Base-by-base conservation (phyloP, 192 early-diverging fungal genomes). In the Gigaspora rosea region DNA sequence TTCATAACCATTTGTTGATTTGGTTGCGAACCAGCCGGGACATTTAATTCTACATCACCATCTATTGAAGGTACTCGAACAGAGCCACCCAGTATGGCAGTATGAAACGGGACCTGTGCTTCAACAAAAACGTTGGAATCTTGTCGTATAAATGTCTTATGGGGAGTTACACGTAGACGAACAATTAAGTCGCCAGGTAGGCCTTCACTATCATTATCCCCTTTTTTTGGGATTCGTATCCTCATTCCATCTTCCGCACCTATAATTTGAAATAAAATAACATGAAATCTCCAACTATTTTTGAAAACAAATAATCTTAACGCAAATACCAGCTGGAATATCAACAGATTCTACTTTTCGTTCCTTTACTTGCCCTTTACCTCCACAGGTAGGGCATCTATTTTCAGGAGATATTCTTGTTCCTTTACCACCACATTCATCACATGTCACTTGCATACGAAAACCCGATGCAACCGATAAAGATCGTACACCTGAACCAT, bases 61-160 rank as follows among this genome's bases (percentile, higher is more conserved):
- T 99, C 96, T 9, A 99, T 88, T 10, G 97, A 98, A 2, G 95
- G 96, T 16, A 99, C 89, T 8, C 90, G 86, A 8, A 97, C 81
- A 1, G 85, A 85, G 61, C 97, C 97, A 48, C 97, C 97, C 51
- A 99, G 82, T 8, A 96, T 84, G 7, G 97, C 97, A 2, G 88
- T 93, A 18, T 91, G 86, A 76, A 99, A 89, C 9, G 97, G 96
- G 18, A 99, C 84, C 2, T 80, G 80, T 5, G 91, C 88, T 33
- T 93, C 86, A 13, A 92, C 86, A 79, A 92, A 90, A 32, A 98
- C 85, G 76, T 97, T 92, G 2, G 85, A 73, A 16, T 94, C 94
- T 75, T 95, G 93, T 52, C 97, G 86, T 71, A 88, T 89, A 85
- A 99, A 99, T n/a, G 86, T 73, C 76, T 87, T 86, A 78, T 86